Evolutionary conservation across 257 asterid species (phyloP).

Genomic region (Solanum bulbocastanum): DNA sequence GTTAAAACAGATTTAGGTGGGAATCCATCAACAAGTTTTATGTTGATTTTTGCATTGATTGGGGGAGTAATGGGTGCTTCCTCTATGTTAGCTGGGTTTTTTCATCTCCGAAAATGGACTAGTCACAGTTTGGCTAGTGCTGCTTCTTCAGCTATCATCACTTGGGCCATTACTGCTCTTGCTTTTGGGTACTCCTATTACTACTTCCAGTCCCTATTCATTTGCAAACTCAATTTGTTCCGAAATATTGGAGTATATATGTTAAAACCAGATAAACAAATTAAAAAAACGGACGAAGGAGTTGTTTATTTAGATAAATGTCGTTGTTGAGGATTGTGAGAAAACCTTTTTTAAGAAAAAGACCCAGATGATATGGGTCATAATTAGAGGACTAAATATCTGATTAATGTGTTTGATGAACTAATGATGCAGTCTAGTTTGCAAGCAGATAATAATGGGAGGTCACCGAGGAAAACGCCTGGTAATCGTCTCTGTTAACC

Average conservation of each 20-base stretch:
- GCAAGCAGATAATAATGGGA: constrained; percentile 76
- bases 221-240: not conserved
- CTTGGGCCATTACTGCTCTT: constrained; percentile 51
- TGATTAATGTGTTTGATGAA: not conserved
- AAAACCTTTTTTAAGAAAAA: no score
- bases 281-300: no score
- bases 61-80: constrained; percentile 54
- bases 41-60: constrained; percentile 41
- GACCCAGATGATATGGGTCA: no score
- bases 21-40: constrained; percentile 54
- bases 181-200: constrained; percentile 50
- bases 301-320: no score
- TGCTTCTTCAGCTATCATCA: constrained; percentile 35
- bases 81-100: constrained; percentile 34
- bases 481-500: constrained; percentile 16
- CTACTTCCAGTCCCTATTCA: not conserved
- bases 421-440: constrained; percentile 39
- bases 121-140: constrained; percentile 44
- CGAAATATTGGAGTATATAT: not conserved
- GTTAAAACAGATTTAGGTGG: constrained; percentile 54
- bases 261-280: no score
- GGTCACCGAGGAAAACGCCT: constrained; percentile 71
- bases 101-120: constrained; percentile 48
- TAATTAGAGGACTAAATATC: not conserved
- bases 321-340: no score